Percentiles rank a stretch among this genome's conserved stretches.
These are phyloP conservation scores for Aspergillus biplanus DNA, from an alignment of 495 filamentous ascomycete species.

Conservation along the genomic window DNA sequence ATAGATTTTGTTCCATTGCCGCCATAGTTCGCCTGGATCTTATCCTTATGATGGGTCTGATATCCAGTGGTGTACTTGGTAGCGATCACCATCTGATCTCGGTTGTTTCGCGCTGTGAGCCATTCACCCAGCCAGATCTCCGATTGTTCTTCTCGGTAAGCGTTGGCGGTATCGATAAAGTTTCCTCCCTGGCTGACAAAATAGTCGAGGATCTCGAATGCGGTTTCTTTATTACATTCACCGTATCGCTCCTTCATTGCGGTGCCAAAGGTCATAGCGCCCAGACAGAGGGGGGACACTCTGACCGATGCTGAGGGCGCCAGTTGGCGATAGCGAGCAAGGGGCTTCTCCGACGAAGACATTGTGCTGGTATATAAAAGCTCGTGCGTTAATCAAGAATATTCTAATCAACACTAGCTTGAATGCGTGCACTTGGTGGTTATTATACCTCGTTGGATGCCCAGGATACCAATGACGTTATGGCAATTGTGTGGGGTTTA, in stretches of 20 bases:
- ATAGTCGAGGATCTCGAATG: constrained; percentile 68
- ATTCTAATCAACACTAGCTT: no score
- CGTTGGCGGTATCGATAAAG: constrained; percentile 77
- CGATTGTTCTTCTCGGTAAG: constrained; percentile 64
- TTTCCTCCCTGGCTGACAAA: constrained; percentile 72
- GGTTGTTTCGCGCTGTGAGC: constrained; percentile 61
- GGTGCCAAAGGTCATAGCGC: constrained; percentile 64
- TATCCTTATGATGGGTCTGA: constrained; percentile 33
- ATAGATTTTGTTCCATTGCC: constrained; percentile 65
- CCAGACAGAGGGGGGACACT: constrained; percentile 63
- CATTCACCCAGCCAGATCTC: constrained; percentile 79
- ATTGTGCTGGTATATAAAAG: no score
- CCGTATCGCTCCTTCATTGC: constrained; percentile 55
- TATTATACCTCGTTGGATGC: no score
- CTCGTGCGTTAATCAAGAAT: no score
- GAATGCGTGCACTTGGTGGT: no score
- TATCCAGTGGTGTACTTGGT: constrained; percentile 68
- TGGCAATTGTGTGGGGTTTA: no score
- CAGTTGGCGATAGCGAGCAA: constrained; percentile 59
- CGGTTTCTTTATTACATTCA: constrained; percentile 56
- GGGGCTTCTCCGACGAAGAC: constrained; percentile 14
- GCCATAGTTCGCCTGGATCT: constrained; percentile 51
- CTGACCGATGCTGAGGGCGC: constrained; percentile 58
- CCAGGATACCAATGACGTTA: no score
- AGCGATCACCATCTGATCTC: constrained; percentile 74